Conservation (phyloP, 306 rosid species). For the Gynostemma pentaphyllum region DNA sequence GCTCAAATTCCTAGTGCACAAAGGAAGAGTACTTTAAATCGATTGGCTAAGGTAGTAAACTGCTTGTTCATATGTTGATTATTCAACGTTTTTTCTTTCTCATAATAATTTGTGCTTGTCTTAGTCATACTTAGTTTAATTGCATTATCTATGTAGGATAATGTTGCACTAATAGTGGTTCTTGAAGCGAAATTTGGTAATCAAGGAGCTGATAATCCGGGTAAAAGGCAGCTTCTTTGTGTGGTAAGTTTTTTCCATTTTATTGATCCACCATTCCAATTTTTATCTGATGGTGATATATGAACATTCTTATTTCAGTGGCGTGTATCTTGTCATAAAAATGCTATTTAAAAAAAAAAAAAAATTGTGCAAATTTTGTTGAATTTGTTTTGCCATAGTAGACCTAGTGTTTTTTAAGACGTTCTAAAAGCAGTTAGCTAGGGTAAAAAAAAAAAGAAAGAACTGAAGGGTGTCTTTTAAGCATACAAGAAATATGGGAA, state of each 20-base stretch:
- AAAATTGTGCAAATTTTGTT: too few relatives aligned
- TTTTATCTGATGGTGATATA: background rate
- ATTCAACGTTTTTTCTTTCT: background rate
- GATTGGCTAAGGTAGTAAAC: conserved; percentile 80
- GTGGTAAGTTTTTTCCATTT: conserved; percentile 42
- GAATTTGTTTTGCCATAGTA: too few relatives aligned
- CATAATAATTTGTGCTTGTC: background rate
- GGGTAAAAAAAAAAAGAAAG: too few relatives aligned
- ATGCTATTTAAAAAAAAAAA: too few relatives aligned
- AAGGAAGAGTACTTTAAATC: conserved; percentile 76
- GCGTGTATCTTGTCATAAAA: background rate
- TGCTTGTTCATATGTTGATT: background rate
- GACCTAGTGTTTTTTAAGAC: too few relatives aligned
- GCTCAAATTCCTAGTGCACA: conserved; percentile 82
- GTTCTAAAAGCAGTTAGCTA: too few relatives aligned
- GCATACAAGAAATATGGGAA: too few relatives aligned
- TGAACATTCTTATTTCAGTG: background rate
- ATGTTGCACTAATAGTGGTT: conserved; percentile 90
- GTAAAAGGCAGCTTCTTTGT: conserved; percentile 93
- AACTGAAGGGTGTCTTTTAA: too few relatives aligned
- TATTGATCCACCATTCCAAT: background rate
- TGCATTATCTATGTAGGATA: conserved; percentile 46
- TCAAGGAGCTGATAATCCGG: conserved; percentile 72
- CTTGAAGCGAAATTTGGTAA: conserved; percentile 82
- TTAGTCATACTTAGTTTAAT: conserved; percentile 1